Conservation (phyloP, 805 yeast species). For the Torulaspora gathmanii region DNA sequence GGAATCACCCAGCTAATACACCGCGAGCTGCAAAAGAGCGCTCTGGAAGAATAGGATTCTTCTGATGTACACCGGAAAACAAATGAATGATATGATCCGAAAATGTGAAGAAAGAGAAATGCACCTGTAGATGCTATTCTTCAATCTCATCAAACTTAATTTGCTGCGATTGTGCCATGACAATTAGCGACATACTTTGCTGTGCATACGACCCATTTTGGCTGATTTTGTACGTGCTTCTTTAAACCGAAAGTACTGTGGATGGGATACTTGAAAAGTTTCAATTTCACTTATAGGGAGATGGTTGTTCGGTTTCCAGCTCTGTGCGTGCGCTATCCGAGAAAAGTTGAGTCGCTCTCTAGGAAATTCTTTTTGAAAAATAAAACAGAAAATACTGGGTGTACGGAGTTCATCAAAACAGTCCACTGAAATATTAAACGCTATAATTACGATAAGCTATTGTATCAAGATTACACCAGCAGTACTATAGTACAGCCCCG, state of each 20-base stretch:
- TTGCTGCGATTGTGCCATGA: background rate
- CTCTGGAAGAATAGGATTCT: slow-evolving; percentile 9
- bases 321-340: background rate
- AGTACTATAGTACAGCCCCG: too few relatives aligned
- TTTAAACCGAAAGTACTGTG: background rate
- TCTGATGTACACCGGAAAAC: slow-evolving; percentile 30
- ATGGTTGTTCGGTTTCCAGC: background rate
- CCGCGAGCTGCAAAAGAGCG: slow-evolving; percentile 16
- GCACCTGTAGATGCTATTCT: background rate
- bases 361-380: background rate
- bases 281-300: background rate
- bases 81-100: slow-evolving; percentile 25
- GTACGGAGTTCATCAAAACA: slow-evolving; percentile 2
- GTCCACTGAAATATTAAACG: background rate
- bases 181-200: slow-evolving; percentile 67
- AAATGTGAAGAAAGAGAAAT: slow-evolving; percentile 8
- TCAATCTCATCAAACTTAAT: background rate
- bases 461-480: background rate
- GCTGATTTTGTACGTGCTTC: slow-evolving; percentile 40
- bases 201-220: slow-evolving; percentile 99
- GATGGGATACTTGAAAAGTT: background rate
- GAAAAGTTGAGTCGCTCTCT: background rate
- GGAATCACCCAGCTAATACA: slow-evolving; percentile 38
- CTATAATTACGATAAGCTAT: background rate
- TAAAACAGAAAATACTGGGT: background rate